Percentiles rank a stretch among this genome's conserved stretches.
Evolutionary conservation across 2,329 filamentous ascomycete genomes (phyloP).

Genomic region (Sordariomycetes sp.): DNA sequence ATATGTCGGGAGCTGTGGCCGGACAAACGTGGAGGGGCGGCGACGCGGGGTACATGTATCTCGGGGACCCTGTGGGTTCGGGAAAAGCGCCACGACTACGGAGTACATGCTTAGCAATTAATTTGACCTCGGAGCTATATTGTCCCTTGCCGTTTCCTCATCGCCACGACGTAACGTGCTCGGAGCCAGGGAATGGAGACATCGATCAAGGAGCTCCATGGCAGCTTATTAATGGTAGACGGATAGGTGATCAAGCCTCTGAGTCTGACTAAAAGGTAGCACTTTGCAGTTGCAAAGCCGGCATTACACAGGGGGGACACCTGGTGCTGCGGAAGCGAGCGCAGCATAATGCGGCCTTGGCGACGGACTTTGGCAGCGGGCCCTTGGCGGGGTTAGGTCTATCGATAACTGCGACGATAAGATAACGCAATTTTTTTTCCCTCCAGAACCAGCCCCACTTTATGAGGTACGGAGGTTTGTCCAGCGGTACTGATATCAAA

Average conservation of each 20-base stretch:
- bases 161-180: not conserved
- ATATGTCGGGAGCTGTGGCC: not conserved
- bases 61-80: not conserved
- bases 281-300: too few relatives aligned
- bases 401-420: not conserved
- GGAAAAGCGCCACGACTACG: not conserved
- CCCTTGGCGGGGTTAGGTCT: not conserved
- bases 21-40: not conserved
- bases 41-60: not conserved
- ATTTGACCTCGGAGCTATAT: not conserved
- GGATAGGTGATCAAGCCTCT: not conserved
- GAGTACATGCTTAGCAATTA: not conserved
- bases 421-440: constrained; percentile 3
- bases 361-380: not conserved
- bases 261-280: not conserved
- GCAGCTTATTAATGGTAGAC: not conserved
- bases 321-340: not conserved
- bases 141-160: not conserved
- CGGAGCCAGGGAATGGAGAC: not conserved
- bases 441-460: constrained; percentile 2
- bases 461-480: not conserved
- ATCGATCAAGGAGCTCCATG: not conserved
- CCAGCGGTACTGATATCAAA: not conserved
- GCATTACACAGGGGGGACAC: too few relatives aligned
- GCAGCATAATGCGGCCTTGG: not conserved